Conservation (phyloP, 345 rosid genomes). For the Carallia brachiata region DNA sequence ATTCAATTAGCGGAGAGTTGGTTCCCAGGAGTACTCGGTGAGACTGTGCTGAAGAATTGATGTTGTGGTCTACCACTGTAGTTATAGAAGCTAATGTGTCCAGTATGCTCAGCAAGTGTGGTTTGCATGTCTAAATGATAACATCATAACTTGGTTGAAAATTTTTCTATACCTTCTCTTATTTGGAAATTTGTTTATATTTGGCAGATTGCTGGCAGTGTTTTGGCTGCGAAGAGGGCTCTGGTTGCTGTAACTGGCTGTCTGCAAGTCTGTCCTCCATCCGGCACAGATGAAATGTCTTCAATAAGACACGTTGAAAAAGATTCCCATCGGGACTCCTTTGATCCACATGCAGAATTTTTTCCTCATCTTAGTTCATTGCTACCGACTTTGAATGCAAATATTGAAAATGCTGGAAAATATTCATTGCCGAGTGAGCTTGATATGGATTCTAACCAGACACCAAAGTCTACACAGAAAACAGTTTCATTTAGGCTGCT, state of each 20-base stretch:
- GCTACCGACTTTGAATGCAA: constrained; percentile 26
- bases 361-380: constrained; percentile 48
- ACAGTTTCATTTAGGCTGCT: constrained; percentile 53
- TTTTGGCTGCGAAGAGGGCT: constrained; percentile 67
- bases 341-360: constrained; percentile 46
- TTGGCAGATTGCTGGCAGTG: constrained; percentile 51
- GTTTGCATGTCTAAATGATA: too few relatives aligned
- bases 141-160: too few relatives aligned
- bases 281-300: constrained; percentile 15
- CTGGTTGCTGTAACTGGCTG: constrained; percentile 43
- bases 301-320: constrained; percentile 29
- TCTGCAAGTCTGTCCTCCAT: constrained; percentile 42
- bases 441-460: constrained; percentile 18
- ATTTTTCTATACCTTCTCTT: not conserved
- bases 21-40: too few relatives aligned
- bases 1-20: too few relatives aligned
- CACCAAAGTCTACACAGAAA: constrained; percentile 12
- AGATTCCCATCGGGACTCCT: constrained; percentile 16
- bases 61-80: too few relatives aligned
- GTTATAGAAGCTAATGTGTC: too few relatives aligned
- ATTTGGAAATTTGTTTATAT: constrained; percentile 3
- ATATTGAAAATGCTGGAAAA: constrained; percentile 9
- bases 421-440: constrained; percentile 22
- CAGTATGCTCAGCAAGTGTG: too few relatives aligned
- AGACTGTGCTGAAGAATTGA: too few relatives aligned